Percentiles rank a stretch among this genome's conserved stretches.
These are phyloP conservation scores for Citrullus amarus DNA, from an alignment of 306 rosid genomes.

Conservation along the genomic window DNA sequence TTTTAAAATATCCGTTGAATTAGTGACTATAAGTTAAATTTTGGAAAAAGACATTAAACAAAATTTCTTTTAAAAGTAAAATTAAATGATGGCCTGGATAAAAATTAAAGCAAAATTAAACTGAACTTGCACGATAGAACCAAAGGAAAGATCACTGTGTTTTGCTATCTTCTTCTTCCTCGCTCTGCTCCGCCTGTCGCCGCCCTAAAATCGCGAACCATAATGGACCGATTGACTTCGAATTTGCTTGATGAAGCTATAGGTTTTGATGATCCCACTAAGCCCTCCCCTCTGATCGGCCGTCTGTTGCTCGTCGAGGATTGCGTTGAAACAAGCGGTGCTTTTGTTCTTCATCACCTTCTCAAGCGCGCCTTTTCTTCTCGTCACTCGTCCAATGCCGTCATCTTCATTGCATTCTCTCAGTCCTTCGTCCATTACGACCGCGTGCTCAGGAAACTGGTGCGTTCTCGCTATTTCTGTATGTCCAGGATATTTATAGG, in stretches of 20 bases:
- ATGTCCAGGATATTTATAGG: neutral
- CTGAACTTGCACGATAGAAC: neutral
- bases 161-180: neutral
- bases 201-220: neutral
- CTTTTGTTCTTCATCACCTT: slow-evolving; percentile 81
- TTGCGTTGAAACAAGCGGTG: slow-evolving; percentile 61
- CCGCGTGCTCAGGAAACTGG: slow-evolving; percentile 74
- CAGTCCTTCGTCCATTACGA: slow-evolving; percentile 69
- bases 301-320: slow-evolving; percentile 58
- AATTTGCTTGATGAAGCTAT: slow-evolving; percentile 60
- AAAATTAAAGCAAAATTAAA: too few relatives aligned
- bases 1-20: too few relatives aligned
- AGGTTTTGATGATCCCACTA: slow-evolving; percentile 21
- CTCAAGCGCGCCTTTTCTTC: slow-evolving; percentile 51
- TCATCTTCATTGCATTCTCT: slow-evolving; percentile 63
- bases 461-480: slow-evolving; percentile 12
- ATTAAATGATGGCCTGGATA: too few relatives aligned
- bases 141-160: neutral
- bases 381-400: slow-evolving; percentile 31
- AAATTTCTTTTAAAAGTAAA: too few relatives aligned
- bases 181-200: neutral
- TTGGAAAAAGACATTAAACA: too few relatives aligned
- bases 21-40: too few relatives aligned
- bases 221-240: slow-evolving; percentile 31
- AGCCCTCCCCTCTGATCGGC: slow-evolving; percentile 29